phyloP scores from a whole-genome alignment of 768 basidiomycete species.

The Panus rudis region DNA sequence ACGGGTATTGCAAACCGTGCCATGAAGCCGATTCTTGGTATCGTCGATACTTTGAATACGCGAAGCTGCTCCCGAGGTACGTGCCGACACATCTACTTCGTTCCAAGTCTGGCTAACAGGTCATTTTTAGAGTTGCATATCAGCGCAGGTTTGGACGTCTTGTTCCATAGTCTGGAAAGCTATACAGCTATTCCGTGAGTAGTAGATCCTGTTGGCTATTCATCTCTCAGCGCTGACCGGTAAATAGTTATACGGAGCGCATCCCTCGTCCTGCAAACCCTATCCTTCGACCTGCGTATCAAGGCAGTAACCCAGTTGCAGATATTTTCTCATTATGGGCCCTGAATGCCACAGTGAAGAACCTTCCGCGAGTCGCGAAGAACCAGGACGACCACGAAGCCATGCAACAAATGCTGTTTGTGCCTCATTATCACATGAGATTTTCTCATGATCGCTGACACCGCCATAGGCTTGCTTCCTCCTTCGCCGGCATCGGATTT shows the following conservation, averaged over 20 bases:
- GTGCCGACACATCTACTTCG: neutral
- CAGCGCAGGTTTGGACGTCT: constrained; percentile 88
- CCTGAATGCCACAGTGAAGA: constrained; percentile 78
- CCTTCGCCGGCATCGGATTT: constrained; percentile 93
- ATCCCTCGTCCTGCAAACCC: constrained; percentile 87
- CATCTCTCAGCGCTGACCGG: constrained; percentile 12
- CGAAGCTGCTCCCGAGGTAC: constrained; percentile 63
- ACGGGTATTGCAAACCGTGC: constrained; percentile 93
- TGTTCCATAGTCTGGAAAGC: constrained; percentile 94
- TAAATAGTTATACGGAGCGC: constrained; percentile 76
- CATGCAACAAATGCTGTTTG: constrained; percentile 81
- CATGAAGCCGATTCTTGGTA: constrained; percentile 79
- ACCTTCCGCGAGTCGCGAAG: constrained; percentile 81
- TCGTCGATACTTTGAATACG: constrained; percentile 84
- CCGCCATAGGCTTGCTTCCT: constrained; percentile 66
- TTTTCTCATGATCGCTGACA: neutral
- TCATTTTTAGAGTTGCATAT: constrained; percentile 68
- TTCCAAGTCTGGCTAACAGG: neutral
- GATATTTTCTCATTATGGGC: constrained; percentile 98
- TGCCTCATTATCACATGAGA: neutral
- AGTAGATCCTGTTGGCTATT: neutral
- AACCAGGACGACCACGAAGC: constrained; percentile 77
- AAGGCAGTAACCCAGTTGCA: constrained; percentile 89
- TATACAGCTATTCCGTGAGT: constrained; percentile 89
- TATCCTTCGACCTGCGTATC: constrained; percentile 84